Evolutionary conservation across 1,284 basidiomycete genomes (phyloP), one percentile per base, ranked within the genome.

Genomic region (Flammula alnicola): DNA sequence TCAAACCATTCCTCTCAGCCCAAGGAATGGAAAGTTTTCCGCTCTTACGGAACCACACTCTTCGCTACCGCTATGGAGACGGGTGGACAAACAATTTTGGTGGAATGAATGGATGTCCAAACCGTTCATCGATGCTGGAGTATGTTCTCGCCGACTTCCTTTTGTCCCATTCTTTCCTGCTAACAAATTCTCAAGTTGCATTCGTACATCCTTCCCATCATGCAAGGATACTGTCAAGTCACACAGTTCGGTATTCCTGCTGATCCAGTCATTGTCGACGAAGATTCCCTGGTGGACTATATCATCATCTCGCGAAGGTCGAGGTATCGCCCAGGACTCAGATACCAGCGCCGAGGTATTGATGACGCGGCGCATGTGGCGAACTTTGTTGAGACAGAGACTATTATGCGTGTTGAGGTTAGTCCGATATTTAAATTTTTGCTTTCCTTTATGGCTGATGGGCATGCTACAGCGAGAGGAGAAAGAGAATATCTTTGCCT

Each of bases 331-430:
- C 94, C 94, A 9, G 97, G 97, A 1, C 84, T 98, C 41, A 83
- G 97, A 44, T 99, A 98, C 77, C 97, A 99, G 67, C 85, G 93
- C 23, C 81, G 97, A 62, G 97, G 97, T 3, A 86, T 99, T 50
- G 94, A 99, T 61, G 81, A 88, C 49, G 86, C 90, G 56, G 87
- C 91, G 10, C 79, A 85, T 63, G 88, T 88, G 9, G 91, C 93
- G 4, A 96, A 95, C 69, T 95, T 93, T 66, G 94, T 95, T 29
- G 94, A 97, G 71, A 95, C 93, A 0, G 95, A 97, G 72, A 90
- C 93, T 22, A 84, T 97, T 51, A 82, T 93, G 70, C 77, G 83
- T 29, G 80, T 94, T 11, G 80, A 88, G 74, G 92, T 91, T 54
- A 51, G 76, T 67, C 11, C 7, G 4, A 12, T 35, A 19, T 32